These are phyloP conservation scores for Mucor racemosus DNA, from an alignment of 371 early-diverging fungal species.

Conservation along the genomic window DNA sequence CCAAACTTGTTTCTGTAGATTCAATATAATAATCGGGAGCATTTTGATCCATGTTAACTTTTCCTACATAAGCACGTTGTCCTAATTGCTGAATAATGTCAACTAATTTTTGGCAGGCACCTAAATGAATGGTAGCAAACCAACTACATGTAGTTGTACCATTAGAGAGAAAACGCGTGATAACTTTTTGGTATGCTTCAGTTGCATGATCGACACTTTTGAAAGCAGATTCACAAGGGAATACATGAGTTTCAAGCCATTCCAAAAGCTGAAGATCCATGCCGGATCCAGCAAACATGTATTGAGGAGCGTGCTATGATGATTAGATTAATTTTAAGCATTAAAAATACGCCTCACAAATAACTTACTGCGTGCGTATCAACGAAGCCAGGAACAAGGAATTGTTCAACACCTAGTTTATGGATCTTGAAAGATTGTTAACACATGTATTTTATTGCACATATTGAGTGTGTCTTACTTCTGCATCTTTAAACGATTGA, in stretches of 20 bases:
- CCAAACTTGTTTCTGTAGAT: slow-evolving; percentile 64
- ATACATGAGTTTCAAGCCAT: slow-evolving; percentile 88
- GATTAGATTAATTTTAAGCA: background rate
- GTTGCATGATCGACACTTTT: slow-evolving; percentile 64
- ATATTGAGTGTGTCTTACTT: slow-evolving; percentile 17
- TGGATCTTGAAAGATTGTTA: slow-evolving; percentile 37
- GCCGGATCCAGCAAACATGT: slow-evolving; percentile 84
- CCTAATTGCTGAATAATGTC: slow-evolving; percentile 72
- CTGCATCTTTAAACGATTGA: slow-evolving; percentile 10
- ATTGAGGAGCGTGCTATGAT: slow-evolving; percentile 91
- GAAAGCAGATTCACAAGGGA: slow-evolving; percentile 82
- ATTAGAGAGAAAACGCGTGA: slow-evolving; percentile 69
- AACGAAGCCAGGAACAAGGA: slow-evolving; percentile 87
- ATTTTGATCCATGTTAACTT: slow-evolving; percentile 94
- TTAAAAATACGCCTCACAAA: background rate
- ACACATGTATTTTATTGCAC: background rate
- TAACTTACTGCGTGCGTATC: slow-evolving; percentile 83
- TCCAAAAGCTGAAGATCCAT: slow-evolving; percentile 88
- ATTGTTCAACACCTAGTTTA: slow-evolving; percentile 58
- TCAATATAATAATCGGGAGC: slow-evolving; percentile 79
- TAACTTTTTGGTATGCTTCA: slow-evolving; percentile 65
- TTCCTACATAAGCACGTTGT: slow-evolving; percentile 92
- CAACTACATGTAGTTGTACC: slow-evolving; percentile 92
- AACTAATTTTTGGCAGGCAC: slow-evolving; percentile 71
- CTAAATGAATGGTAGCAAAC: slow-evolving; percentile 89